Conservation (phyloP, 1,139 yeast species). For the Suhomyces bribrorum region DNA sequence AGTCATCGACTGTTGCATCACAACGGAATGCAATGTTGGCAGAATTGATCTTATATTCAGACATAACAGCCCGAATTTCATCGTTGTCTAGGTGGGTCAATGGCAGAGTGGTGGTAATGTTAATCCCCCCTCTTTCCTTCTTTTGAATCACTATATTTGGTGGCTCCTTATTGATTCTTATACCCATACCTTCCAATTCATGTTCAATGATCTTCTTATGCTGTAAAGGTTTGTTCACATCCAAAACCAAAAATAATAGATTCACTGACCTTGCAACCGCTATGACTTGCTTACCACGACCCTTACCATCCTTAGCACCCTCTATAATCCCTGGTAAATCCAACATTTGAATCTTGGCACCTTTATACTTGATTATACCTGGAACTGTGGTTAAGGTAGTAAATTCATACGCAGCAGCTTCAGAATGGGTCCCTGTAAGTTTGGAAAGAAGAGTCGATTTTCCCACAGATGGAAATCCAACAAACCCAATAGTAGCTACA, state of each 20-base stretch:
- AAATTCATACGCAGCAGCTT: conserved; percentile 96
- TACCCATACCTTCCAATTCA: conserved; percentile 96
- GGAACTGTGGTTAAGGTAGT: conserved; percentile 98
- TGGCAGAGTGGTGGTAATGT: conserved; percentile 90
- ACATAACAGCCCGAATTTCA: conserved; percentile 93
- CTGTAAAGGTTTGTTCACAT: conserved; percentile 92
- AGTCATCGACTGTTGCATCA: conserved; percentile 95
- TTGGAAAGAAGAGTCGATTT: conserved; percentile 84
- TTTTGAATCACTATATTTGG: conserved; percentile 90
- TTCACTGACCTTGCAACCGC: conserved; percentile 98
- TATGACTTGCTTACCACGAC: conserved; percentile 98
- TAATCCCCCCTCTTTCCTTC: conserved; percentile 94
- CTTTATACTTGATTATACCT: conserved; percentile 91
- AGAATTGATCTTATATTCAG: conserved; percentile 89
- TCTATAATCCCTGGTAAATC: conserved; percentile 98
- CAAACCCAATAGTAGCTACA: conserved; percentile 94
- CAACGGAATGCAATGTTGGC: conserved; percentile 98
- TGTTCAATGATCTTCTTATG: conserved; percentile 92
- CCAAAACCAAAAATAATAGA: conserved; percentile 86
- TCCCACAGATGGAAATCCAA: conserved; percentile 99
- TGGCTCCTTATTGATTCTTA: conserved; percentile 84
- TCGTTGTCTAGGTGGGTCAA: conserved; percentile 88
- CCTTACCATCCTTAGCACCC: conserved; percentile 98
- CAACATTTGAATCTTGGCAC: conserved; percentile 96
- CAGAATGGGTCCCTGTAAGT: conserved; percentile 93